Evolutionary conservation across 805 yeast genomes (phyloP).

Genomic region (Osmozyma mogii): DNA sequence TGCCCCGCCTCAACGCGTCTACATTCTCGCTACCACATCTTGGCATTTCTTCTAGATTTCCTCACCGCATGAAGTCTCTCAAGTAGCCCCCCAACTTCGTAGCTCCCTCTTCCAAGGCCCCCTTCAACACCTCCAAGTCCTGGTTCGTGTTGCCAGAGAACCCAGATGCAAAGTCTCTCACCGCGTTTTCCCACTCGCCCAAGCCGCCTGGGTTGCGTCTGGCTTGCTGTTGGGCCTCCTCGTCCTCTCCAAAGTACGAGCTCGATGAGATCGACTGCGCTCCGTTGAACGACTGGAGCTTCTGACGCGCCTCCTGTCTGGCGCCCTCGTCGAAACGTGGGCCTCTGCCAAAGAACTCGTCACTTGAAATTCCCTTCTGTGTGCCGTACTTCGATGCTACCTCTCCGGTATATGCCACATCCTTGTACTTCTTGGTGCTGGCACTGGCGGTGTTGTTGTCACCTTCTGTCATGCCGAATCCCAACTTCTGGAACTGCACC

Average conservation of each 20-base stretch:
- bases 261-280: constrained; percentile 90
- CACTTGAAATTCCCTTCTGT: constrained; percentile 94
- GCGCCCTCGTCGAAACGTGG: constrained; percentile 66
- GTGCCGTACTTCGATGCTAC: constrained; percentile 72
- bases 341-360: constrained; percentile 88
- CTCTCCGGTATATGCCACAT: constrained; percentile 64
- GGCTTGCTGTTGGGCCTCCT: constrained; percentile 24
- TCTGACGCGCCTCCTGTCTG: constrained; percentile 72
- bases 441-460: constrained; percentile 42
- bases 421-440: constrained; percentile 37
- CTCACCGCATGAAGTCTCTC: constrained; percentile 68
- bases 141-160: constrained; percentile 76
- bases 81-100: constrained; percentile 76
- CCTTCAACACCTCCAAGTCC: constrained; percentile 82
- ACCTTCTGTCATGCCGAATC: constrained; percentile 81
- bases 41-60: no score
- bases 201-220: constrained; percentile 17
- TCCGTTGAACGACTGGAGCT: constrained; percentile 73
- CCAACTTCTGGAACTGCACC: constrained; percentile 71
- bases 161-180: constrained; percentile 57
- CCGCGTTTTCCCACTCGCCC: constrained; percentile 47
- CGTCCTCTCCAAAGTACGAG: constrained; percentile 85
- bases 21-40: no score
- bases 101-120: constrained; percentile 91
- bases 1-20: no score